phyloP scores from a whole-genome alignment of 2,329 filamentous ascomycete species.

The Penicillium sp. region DNA sequence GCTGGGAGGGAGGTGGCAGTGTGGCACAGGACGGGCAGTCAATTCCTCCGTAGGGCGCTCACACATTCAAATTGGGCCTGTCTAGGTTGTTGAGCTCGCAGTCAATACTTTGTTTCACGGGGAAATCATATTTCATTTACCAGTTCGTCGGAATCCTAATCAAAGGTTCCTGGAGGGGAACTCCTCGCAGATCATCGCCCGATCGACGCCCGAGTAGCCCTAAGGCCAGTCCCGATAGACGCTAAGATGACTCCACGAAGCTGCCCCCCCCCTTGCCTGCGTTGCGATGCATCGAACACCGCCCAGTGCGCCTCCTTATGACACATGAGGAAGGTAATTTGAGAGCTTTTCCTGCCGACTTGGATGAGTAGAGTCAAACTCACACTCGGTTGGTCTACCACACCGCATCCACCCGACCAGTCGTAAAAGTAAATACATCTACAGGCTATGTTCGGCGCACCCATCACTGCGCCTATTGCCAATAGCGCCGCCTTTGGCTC shows the following conservation, averaged over 20 bases:
- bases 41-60: background rate
- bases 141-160: background rate
- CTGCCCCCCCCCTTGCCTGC: conserved; percentile 20
- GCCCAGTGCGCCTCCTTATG: background rate
- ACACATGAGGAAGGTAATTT: conserved; percentile 13
- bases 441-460: conserved; percentile 1
- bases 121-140: background rate
- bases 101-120: background rate
- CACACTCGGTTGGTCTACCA: background rate
- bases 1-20: conserved; percentile 9
- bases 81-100: background rate
- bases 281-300: conserved; percentile 19
- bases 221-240: background rate
- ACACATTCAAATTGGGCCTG: background rate
- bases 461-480: conserved; percentile 14
- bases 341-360: background rate
- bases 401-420: background rate
- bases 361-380: background rate
- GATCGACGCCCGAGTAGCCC: conserved; percentile 10
- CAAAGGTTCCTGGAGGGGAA: background rate
- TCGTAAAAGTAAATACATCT: background rate
- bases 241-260: background rate
- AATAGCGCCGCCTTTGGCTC: conserved; percentile 15
- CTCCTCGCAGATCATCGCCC: conserved; percentile 6
- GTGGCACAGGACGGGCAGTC: background rate